phyloP scores from a whole-genome alignment of 495 filamentous ascomycete species.

The Echria macrotheca region DNA sequence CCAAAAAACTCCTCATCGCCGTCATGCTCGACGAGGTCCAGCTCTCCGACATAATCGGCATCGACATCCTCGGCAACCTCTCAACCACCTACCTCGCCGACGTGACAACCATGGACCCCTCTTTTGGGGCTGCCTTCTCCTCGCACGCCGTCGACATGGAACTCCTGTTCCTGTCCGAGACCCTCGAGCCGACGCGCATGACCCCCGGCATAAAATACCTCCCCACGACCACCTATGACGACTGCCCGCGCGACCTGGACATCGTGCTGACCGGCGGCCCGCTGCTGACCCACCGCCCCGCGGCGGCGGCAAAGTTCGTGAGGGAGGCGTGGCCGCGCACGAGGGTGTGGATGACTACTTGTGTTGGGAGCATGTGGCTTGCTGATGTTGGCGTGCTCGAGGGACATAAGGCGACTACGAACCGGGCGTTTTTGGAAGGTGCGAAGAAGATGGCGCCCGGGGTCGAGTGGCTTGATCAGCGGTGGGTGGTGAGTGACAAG shows the following conservation, averaged over 20 bases:
- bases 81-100: slow-evolving; percentile 11
- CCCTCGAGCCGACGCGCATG: slow-evolving; percentile 13
- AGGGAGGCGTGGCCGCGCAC: slow-evolving; percentile 21
- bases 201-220: slow-evolving; percentile 11
- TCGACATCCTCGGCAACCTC: slow-evolving; percentile 24
- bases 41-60: slow-evolving; percentile 20
- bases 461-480: slow-evolving; percentile 18
- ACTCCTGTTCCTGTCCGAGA: slow-evolving; percentile 21
- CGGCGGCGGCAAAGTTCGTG: slow-evolving; percentile 17
- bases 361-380: slow-evolving; percentile 20
- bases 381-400: slow-evolving; percentile 17
- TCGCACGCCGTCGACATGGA: slow-evolving; percentile 16
- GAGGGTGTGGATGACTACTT: slow-evolving; percentile 22
- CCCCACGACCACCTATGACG: slow-evolving; percentile 20
- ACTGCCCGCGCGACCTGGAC: slow-evolving; percentile 22
- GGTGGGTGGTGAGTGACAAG: slow-evolving; percentile 24
- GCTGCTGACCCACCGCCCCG: slow-evolving; percentile 15
- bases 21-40: slow-evolving; percentile 22
- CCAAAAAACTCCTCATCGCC: slow-evolving; percentile 14
- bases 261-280: slow-evolving; percentile 21
- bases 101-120: background rate
- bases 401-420: slow-evolving; percentile 17
- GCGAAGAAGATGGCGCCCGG: slow-evolving; percentile 13
- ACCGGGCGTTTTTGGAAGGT: slow-evolving; percentile 8
- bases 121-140: background rate